phyloP scores from a whole-genome alignment of 2,329 filamentous ascomycete species.

The Fusarium nygamai region DNA sequence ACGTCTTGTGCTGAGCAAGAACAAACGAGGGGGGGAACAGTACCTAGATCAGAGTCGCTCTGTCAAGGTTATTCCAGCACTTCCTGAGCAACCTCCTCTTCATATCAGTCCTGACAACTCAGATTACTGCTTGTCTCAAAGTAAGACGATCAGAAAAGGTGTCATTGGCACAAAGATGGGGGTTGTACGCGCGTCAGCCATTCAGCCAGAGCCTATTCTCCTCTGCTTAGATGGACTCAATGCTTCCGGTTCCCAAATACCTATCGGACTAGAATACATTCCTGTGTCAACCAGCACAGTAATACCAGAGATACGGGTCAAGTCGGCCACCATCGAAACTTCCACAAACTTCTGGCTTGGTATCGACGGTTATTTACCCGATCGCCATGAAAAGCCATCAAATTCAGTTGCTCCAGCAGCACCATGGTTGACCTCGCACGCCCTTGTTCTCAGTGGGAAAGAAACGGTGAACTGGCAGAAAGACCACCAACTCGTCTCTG shows the following conservation, averaged over 20 bases:
- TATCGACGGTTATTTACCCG: neutral
- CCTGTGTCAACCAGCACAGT: accelerated
- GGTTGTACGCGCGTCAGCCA: neutral
- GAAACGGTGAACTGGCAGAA: neutral
- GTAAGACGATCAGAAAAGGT: neutral
- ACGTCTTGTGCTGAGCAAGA: neutral
- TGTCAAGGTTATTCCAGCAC: neutral
- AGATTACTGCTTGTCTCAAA: neutral
- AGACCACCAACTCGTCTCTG: accelerated
- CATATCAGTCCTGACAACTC: neutral
- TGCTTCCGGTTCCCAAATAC: neutral
- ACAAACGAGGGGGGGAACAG: neutral
- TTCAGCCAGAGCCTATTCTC: neutral
- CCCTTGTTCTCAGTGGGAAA: neutral
- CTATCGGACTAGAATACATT: neutral
- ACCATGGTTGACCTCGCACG: neutral
- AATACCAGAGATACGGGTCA: neutral
- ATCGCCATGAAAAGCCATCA: neutral
- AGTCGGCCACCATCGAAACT: neutral
- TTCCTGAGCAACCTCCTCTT: neutral
- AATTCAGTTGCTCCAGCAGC: neutral
- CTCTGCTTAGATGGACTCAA: neutral
- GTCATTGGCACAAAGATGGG: neutral
- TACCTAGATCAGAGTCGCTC: neutral
- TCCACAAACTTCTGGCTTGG: neutral